Evolutionary conservation across 2,329 filamentous ascomycete species (phyloP), one percentile per base, ranked within the genome.

Genomic region (Cercospora beticola): DNA sequence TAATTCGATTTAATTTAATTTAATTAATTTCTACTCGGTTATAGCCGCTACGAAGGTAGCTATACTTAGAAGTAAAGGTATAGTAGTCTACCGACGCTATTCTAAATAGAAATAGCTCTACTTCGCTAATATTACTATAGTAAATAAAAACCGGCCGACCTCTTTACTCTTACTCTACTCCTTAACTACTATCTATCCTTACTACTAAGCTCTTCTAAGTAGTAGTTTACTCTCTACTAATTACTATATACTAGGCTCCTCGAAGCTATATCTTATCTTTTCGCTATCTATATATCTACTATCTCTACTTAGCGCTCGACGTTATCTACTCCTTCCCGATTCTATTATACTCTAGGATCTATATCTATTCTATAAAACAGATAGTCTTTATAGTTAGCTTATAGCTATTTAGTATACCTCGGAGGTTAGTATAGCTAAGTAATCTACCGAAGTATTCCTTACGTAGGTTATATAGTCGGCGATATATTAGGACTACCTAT

Each of bases 381-480:
- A 70, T 66, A 54, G 66, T 63, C 68, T 62, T 70, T 31, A 28
- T 68, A 60, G 68, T 66, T 70, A 66, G 62, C 63, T 68, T 70
- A 60, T 61, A 64, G 66, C 67, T 68, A 26, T 56, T 70, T 28
- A 68, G 66, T 26, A 67, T 70, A 59, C 21, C 62, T 18, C 49
- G 66, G 60, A 70, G 66, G 40, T 66, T 56, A 62, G 21, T 72
- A 26, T 46, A 43, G 16, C 46, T 40, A 16, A n/a, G 28, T 21
- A 62, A 18, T 26, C 33, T 60, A 10, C 54, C 57, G 18, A 70
- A 54, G 49, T 67, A 26, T 33, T 69, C 49, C 36, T 46, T 63
- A 31, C 68, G 63, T 31, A 69, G 63, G 64, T 72, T 65, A 5
- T 28, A 63, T 21, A 68, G 68, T 40, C 62, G 64, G 21, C 65